Conservation (phyloP, 2,329 filamentous ascomycete species). For the Aureobasidium sp. region DNA sequence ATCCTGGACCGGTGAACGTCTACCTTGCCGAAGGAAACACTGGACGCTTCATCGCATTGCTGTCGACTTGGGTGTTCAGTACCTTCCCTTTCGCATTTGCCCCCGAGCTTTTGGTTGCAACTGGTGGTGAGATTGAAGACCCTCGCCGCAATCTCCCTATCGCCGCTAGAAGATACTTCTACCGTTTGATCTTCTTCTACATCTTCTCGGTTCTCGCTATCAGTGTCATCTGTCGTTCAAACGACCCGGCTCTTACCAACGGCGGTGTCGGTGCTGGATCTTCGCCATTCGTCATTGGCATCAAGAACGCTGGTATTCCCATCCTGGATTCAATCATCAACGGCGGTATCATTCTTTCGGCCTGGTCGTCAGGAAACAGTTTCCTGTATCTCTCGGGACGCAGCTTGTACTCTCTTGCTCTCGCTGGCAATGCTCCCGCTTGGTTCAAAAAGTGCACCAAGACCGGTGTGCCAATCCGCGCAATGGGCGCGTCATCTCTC, state of each 20-base stretch:
- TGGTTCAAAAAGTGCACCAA: slow-evolving; percentile 53
- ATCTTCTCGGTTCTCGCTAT: slow-evolving; percentile 50
- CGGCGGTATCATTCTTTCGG: slow-evolving; percentile 56
- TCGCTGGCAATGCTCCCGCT: slow-evolving; percentile 54
- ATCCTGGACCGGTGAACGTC: slow-evolving; percentile 40
- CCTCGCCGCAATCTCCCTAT: slow-evolving; percentile 51
- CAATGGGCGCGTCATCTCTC: slow-evolving; percentile 35
- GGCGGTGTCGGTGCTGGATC: slow-evolving; percentile 47
- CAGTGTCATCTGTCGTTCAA: slow-evolving; percentile 49
- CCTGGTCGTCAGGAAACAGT: slow-evolving; percentile 46
- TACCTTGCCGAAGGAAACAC: slow-evolving; percentile 38
- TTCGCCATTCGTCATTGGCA: slow-evolving; percentile 42
- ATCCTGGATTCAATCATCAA: slow-evolving; percentile 59
- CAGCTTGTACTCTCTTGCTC: slow-evolving; percentile 44
- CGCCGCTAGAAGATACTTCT: slow-evolving; percentile 52
- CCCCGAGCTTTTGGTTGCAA: slow-evolving; percentile 46
- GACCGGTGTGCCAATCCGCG: slow-evolving; percentile 47
- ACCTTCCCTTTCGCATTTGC: slow-evolving; percentile 49
- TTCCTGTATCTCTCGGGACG: slow-evolving; percentile 44
- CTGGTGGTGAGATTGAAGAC: slow-evolving; percentile 48
- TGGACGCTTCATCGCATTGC: slow-evolving; percentile 44
- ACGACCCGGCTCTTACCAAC: slow-evolving; percentile 42
- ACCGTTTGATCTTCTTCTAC: slow-evolving; percentile 55
- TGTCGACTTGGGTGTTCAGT: slow-evolving; percentile 42
- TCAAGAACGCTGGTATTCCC: slow-evolving; percentile 41